These are phyloP conservation scores for Fomitopsis betulina DNA, from an alignment of 1,284 basidiomycete species.

Conservation along the genomic window DNA sequence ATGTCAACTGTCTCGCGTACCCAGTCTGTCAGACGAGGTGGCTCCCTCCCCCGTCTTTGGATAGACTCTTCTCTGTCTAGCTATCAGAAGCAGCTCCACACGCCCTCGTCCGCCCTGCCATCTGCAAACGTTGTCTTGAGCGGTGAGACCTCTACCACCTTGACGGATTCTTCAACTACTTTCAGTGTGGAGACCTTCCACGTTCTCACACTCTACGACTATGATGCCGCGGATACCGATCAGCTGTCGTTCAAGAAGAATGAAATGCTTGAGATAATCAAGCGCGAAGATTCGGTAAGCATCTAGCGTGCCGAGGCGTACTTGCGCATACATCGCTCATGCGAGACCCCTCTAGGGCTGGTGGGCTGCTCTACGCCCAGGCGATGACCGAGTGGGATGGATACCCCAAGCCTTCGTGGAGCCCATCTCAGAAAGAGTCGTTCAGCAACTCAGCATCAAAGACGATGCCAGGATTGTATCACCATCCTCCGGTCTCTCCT, in stretches of 20 bases:
- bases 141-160: slow-evolving; percentile 16
- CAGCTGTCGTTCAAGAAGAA: slow-evolving; percentile 60
- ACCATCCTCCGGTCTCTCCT: background rate
- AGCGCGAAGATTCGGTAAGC: slow-evolving; percentile 50
- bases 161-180: slow-evolving; percentile 21
- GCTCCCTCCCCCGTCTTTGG: slow-evolving; percentile 36
- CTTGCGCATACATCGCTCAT: background rate
- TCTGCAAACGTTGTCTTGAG: slow-evolving; percentile 18
- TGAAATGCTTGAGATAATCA: slow-evolving; percentile 63
- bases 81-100: slow-evolving; percentile 11
- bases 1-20: slow-evolving; percentile 16
- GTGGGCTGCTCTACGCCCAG: slow-evolving; percentile 70
- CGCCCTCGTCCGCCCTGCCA: slow-evolving; percentile 19
- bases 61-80: slow-evolving; percentile 41
- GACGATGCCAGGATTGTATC: slow-evolving; percentile 38
- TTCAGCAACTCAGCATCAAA: slow-evolving; percentile 32
- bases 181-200: slow-evolving; percentile 30
- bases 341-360: slow-evolving; percentile 42
- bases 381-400: slow-evolving; percentile 58
- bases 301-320: background rate
- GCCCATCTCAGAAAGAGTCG: slow-evolving; percentile 25
- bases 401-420: slow-evolving; percentile 44
- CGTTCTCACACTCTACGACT: slow-evolving; percentile 65
- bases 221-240: slow-evolving; percentile 51
- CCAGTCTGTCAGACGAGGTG: slow-evolving; percentile 13